phyloP scores from a whole-genome alignment of 2,329 filamentous ascomycete genomes.

The Westerdykella sp. region DNA sequence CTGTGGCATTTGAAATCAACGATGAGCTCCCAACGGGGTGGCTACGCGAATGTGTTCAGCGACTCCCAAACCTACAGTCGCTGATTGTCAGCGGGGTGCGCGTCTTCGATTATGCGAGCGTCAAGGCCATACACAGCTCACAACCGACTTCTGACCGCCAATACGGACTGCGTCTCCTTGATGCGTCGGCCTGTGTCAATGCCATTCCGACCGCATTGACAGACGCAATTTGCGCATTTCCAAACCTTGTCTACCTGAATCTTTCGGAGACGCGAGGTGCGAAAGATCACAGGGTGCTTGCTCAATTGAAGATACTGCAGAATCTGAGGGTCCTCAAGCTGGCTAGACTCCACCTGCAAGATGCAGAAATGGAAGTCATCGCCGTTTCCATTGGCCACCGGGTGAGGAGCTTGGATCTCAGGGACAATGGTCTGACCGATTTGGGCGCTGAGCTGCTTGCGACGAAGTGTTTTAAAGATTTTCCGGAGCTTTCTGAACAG shows the following conservation, averaged over 20 bases:
- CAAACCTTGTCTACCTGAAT: conserved; percentile 52
- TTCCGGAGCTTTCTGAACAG: conserved; percentile 15
- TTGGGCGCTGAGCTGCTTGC: conserved; percentile 48
- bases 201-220: conserved; percentile 51
- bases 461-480: conserved; percentile 44
- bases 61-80: conserved; percentile 53
- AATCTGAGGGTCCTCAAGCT: conserved; percentile 54
- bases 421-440: conserved; percentile 54
- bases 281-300: conserved; percentile 45
- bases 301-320: conserved; percentile 41
- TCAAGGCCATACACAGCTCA: conserved; percentile 19
- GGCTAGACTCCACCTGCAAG: conserved; percentile 48
- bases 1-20: conserved; percentile 56
- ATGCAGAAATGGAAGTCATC: conserved; percentile 48
- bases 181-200: conserved; percentile 53
- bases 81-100: conserved; percentile 54
- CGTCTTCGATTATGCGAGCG: conserved; percentile 56
- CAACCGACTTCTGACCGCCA: conserved; percentile 40
- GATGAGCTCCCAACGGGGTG: conserved; percentile 54
- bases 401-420: conserved; percentile 52
- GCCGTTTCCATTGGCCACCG: conserved; percentile 47
- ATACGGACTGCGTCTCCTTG: conserved; percentile 49
- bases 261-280: conserved; percentile 50
- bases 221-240: conserved; percentile 48
- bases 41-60: conserved; percentile 54